Evolutionary conservation across 1,139 yeast species (phyloP).

Genomic region (Yamadazyma atmosphaerica): DNA sequence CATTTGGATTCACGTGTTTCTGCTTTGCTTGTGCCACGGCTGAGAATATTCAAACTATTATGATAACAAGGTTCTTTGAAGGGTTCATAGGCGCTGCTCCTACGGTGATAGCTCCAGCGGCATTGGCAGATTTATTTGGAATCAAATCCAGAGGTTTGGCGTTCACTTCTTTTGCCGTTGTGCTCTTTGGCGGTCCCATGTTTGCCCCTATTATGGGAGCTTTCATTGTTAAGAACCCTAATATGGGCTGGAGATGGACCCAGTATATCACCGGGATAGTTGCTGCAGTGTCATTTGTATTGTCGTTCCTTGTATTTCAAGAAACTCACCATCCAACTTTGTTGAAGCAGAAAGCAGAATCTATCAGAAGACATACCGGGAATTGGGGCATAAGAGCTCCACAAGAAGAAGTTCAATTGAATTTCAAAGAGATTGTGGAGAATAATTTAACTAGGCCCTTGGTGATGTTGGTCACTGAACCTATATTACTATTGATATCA

Average conservation of each 20-base stretch:
- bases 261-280: constrained; percentile 52
- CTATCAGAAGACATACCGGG: constrained; percentile 50
- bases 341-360: constrained; percentile 58
- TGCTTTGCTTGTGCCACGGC: constrained; percentile 40
- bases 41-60: constrained; percentile 35
- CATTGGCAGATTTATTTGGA: constrained; percentile 36
- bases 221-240: constrained; percentile 27
- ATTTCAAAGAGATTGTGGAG: constrained; percentile 61
- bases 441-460: constrained; percentile 71
- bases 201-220: constrained; percentile 40
- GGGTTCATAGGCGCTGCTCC: constrained; percentile 43
- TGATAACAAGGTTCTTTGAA: constrained; percentile 40
- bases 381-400: constrained; percentile 85
- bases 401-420: constrained; percentile 66
- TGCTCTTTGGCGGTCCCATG: constrained; percentile 45
- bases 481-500: constrained; percentile 64
- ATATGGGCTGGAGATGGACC: constrained; percentile 58
- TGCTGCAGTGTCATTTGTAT: constrained; percentile 31
- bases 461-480: constrained; percentile 65
- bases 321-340: constrained; percentile 53
- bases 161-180: constrained; percentile 28
- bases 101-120: constrained; percentile 42
- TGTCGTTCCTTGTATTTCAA: constrained; percentile 30
- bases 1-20: constrained; percentile 31
- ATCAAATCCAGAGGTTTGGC: constrained; percentile 33